Conservation (phyloP, 345 rosid species). For the Cardiospermum halicacabum region DNA sequence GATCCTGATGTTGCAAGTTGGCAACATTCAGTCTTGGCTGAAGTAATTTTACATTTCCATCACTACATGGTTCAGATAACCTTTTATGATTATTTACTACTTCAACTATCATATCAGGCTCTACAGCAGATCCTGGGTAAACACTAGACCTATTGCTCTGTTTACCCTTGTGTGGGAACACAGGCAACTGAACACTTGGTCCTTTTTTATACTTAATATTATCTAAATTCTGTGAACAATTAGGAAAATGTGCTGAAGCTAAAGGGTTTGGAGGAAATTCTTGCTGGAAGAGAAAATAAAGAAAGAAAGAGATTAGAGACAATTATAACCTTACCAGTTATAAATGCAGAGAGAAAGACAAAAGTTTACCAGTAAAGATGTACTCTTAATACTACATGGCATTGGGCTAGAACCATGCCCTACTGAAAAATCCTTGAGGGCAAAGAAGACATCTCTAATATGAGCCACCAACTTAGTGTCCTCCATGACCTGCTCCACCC, state of each 20-base stretch:
- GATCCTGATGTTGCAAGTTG: conserved; percentile 34
- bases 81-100: conserved; percentile 32
- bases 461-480: conserved; percentile 57
- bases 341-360: conserved; percentile 11
- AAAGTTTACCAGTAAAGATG: conserved; percentile 48
- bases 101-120: conserved; percentile 29
- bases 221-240: conserved; percentile 31
- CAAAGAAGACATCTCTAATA: conserved; percentile 55
- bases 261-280: conserved; percentile 36
- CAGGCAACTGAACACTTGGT: conserved; percentile 26
- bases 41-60: conserved; percentile 30
- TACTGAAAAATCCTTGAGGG: conserved; percentile 50
- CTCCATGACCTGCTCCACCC: conserved; percentile 60
- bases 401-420: conserved; percentile 36
- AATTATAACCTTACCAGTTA: conserved; percentile 10
- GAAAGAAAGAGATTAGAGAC: conserved; percentile 17
- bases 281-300: conserved; percentile 39
- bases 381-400: conserved; percentile 37
- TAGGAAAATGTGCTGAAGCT: conserved; percentile 34
- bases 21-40: conserved; percentile 21
- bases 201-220: conserved; percentile 31
- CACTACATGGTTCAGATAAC: conserved; percentile 29
- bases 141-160: conserved; percentile 23
- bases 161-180: conserved; percentile 26
- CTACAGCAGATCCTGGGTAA: conserved; percentile 28